Conservation (phyloP, 2,329 filamentous ascomycete genomes). For the Leptographium radiaticola region DNA sequence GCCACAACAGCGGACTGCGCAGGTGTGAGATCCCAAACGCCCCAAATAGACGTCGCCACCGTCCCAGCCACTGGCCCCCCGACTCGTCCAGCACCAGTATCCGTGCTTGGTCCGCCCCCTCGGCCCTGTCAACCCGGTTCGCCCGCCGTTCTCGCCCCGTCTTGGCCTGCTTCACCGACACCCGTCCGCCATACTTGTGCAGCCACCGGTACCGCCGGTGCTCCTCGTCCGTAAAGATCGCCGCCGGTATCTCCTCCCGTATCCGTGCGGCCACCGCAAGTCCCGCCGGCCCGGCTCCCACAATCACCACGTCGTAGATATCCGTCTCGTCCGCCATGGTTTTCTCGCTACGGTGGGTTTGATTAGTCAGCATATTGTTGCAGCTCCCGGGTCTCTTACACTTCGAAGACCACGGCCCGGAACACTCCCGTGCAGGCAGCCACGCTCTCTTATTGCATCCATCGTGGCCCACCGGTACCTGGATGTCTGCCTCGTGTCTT, state of each 20-base stretch:
- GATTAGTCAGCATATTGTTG: too few species aligned
- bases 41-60: slow-evolving; percentile 58
- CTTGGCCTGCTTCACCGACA: slow-evolving; percentile 40
- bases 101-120: slow-evolving; percentile 5
- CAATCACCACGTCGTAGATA: slow-evolving; percentile 54
- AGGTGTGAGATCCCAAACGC: slow-evolving; percentile 58
- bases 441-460: too few species aligned
- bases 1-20: slow-evolving; percentile 72
- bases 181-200: slow-evolving; percentile 46
- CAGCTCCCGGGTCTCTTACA: too few species aligned
- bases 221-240: slow-evolving; percentile 73
- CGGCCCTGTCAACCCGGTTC: neutral
- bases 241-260: slow-evolving; percentile 58
- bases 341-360: too few species aligned
- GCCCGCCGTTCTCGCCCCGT: slow-evolving; percentile 18
- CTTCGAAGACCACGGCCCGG: too few species aligned
- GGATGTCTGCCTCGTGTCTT: too few species aligned
- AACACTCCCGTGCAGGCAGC: too few species aligned
- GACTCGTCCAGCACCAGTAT: slow-evolving; percentile 57
- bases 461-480: too few species aligned
- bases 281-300: slow-evolving; percentile 64
- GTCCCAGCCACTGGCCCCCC: slow-evolving; percentile 50
- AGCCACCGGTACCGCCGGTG: slow-evolving; percentile 74
- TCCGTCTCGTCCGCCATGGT: neutral
- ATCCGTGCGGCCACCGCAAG: slow-evolving; percentile 62